Conservation (phyloP, 768 basidiomycete genomes). For the Tephrocybe sp. region DNA sequence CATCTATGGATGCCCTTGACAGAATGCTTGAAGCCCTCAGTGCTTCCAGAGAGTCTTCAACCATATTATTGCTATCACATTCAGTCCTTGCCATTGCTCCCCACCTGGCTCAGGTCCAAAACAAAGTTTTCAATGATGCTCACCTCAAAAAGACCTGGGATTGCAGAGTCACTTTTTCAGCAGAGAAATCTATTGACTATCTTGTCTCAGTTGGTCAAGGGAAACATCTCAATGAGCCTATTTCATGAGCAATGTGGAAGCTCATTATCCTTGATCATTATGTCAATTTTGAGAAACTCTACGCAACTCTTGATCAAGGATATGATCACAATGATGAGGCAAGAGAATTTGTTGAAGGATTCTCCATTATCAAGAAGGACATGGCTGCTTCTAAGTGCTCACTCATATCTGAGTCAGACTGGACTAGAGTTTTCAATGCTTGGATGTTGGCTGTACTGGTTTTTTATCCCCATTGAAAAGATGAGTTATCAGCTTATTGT, state of each 20-base stretch:
- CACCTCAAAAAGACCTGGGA: slow-evolving; percentile 15
- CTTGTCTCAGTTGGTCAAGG: neutral
- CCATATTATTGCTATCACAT: neutral
- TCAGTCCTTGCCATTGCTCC: slow-evolving; percentile 14
- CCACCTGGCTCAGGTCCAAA: slow-evolving; percentile 10
- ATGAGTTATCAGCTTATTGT: slow-evolving; percentile 7
- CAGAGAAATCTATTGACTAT: neutral
- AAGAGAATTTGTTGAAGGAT: neutral
- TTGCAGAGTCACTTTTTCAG: neutral
- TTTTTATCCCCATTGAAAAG: slow-evolving; percentile 12
- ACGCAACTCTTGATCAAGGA: neutral
- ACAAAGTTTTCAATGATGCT: slow-evolving; percentile 6
- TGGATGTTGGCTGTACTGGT: slow-evolving; percentile 9
- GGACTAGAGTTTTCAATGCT: slow-evolving; percentile 15
- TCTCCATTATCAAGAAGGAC: slow-evolving; percentile 13
- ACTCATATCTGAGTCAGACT: slow-evolving; percentile 12
- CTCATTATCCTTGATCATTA: neutral
- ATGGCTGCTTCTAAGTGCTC: neutral
- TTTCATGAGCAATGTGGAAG: slow-evolving; percentile 2
- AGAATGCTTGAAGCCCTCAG: too few species aligned
- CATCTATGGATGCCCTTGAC: too few species aligned
- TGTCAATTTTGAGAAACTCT: slow-evolving; percentile 6
- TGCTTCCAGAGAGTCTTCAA: too few species aligned
- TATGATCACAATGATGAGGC: neutral
- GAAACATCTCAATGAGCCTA: slow-evolving; percentile 1